phyloP scores from a whole-genome alignment of 2,329 filamentous ascomycete genomes.

The Aureobasidium sp. region DNA sequence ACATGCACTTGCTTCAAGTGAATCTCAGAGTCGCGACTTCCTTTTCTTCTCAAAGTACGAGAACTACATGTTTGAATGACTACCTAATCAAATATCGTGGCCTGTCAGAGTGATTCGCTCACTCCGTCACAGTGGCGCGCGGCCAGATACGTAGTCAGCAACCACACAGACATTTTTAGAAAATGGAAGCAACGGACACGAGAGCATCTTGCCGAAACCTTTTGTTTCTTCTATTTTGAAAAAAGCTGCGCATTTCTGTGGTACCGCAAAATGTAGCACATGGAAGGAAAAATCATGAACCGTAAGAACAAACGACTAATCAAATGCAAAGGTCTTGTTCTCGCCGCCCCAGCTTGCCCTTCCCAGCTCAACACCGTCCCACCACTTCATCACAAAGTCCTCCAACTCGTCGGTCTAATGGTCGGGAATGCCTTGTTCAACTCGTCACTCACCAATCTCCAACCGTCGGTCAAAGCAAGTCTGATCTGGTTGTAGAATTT shows the following conservation, averaged over 20 bases:
- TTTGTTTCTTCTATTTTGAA: background rate
- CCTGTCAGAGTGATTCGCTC: too few species aligned
- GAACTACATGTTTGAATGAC: background rate
- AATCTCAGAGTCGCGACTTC: background rate
- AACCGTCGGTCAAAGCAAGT: slow-evolving; percentile 17
- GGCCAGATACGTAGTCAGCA: too few species aligned
- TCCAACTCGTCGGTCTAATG: slow-evolving; percentile 19
- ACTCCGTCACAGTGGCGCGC: too few species aligned
- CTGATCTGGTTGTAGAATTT: slow-evolving; percentile 24
- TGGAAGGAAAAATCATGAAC: background rate
- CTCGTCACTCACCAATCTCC: slow-evolving; percentile 19
- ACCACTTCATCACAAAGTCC: slow-evolving; percentile 24
- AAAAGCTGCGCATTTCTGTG: background rate
- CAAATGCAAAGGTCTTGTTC: background rate
- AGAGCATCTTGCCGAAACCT: background rate
- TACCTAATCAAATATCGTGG: background rate
- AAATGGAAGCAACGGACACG: too few species aligned
- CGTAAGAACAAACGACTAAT: background rate
- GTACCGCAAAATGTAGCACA: too few species aligned
- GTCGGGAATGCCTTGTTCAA: slow-evolving; percentile 21
- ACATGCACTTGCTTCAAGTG: background rate
- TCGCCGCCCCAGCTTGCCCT: slow-evolving; percentile 16
- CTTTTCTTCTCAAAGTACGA: background rate
- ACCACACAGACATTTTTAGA: too few species aligned
- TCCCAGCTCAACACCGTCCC: slow-evolving; percentile 19